These are phyloP conservation scores for Leishmania mexicana DNA, from an alignment of 208 protist genomes.

Conservation along the genomic window DNA sequence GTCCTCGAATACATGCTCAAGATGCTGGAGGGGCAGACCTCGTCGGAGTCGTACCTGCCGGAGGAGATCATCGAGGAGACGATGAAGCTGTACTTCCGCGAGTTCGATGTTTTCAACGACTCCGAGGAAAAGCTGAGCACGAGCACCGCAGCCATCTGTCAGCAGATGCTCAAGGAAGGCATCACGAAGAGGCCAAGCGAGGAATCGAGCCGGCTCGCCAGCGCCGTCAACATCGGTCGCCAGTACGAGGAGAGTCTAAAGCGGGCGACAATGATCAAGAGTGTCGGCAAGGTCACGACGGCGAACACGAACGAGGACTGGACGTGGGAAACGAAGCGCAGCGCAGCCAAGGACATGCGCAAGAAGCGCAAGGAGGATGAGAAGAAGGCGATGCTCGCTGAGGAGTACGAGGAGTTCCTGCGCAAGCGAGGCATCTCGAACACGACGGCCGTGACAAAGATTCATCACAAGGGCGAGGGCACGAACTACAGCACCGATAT, in stretches of 20 bases:
- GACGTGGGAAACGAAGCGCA: constrained; percentile 90
- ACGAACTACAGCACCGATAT: constrained; percentile 84
- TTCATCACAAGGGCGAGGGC: constrained; percentile 86
- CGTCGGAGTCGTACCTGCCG: constrained; percentile 76
- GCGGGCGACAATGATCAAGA: constrained; percentile 82
- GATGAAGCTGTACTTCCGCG: constrained; percentile 72
- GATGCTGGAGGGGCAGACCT: constrained; percentile 89
- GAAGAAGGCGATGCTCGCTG: constrained; percentile 85
- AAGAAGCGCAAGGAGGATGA: constrained; percentile 91
- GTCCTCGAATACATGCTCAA: constrained; percentile 84
- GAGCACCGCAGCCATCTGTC: constrained; percentile 47
- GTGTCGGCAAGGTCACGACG: constrained; percentile 74
- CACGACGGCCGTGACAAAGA: constrained; percentile 75
- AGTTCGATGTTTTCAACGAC: constrained; percentile 70
- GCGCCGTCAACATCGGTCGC: constrained; percentile 83
- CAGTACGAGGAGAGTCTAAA: constrained; percentile 90
- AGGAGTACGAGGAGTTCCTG: constrained; percentile 92
- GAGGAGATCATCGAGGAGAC: constrained; percentile 79
- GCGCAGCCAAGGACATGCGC: constrained; percentile 85
- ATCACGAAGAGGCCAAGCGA: constrained; percentile 76
- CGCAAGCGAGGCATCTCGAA: constrained; percentile 82
- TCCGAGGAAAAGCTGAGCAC: constrained; percentile 40
- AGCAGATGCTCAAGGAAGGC: constrained; percentile 57
- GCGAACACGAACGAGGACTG: constrained; percentile 92
- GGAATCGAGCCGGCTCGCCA: constrained; percentile 69